These are phyloP conservation scores for Drechslerella stenobrocha DNA, from an alignment of 2,329 filamentous ascomycete species.

Conservation along the genomic window DNA sequence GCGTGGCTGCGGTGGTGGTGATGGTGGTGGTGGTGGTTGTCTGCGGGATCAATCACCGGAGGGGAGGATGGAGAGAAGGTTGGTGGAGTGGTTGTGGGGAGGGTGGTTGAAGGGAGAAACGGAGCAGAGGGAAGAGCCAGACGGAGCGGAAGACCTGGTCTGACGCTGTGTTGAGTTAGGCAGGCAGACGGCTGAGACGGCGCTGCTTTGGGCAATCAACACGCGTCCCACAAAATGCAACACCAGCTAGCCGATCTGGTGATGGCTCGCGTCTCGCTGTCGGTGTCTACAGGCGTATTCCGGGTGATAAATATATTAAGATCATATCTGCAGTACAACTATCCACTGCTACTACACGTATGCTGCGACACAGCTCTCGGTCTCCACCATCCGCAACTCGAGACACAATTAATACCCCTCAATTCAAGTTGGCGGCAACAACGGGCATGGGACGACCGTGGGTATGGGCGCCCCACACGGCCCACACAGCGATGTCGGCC, in stretches of 20 bases:
- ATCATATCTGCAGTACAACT: too few species aligned
- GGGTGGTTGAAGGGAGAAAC: conserved; percentile 19
- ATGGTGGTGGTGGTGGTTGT: conserved; percentile 1
- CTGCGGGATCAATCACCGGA: neutral
- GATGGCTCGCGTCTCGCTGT: too few species aligned
- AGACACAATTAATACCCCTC: too few species aligned
- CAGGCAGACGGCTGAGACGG: conserved; percentile 19
- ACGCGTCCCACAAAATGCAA: conserved; percentile 37
- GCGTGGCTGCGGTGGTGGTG: too few species aligned
- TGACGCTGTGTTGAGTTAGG: conserved; percentile 22
- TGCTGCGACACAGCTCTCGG: too few species aligned
- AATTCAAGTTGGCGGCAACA: conserved; percentile 13
- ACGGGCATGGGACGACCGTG: conserved; percentile 13
- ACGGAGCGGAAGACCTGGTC: conserved; percentile 22
- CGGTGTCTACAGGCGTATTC: too few species aligned
- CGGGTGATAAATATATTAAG: too few species aligned
- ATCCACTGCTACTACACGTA: too few species aligned
- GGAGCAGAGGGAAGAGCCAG: conserved; percentile 1
- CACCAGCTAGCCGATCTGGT: too few species aligned
- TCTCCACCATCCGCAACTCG: too few species aligned
- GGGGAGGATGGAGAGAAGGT: conserved; percentile 8
- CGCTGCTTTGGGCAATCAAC: conserved; percentile 24
- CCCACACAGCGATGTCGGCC: conserved; percentile 23
- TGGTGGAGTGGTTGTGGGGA: conserved; percentile 10
- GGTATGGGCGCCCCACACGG: conserved; percentile 32